Base-by-base conservation (phyloP, 148 eudicot genomes). In the Mesembryanthemum crystallinum region DNA sequence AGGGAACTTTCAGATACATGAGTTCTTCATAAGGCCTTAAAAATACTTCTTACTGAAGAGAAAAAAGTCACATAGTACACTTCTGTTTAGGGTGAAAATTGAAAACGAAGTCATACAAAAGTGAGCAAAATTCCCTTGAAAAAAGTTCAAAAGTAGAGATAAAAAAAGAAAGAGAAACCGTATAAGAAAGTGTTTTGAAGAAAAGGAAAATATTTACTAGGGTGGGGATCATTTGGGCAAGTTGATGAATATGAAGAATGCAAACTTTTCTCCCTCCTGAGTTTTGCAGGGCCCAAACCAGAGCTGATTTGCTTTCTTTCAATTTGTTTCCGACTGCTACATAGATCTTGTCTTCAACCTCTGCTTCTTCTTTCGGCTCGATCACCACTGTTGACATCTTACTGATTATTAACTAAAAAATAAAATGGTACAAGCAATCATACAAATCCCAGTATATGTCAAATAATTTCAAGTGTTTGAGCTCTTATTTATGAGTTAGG, bases 231-330 rank as follows among this genome's bases (percentile, higher is more conserved):
- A 54, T 77, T 64, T 71, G 77, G 21, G 76, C 71, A 55, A 77
- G 86, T 62, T 78, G 71, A 81, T 81, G 84, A 84, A 83, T 83
- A 77, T 79, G 71, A 71, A 79, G 1, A 7, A 80, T 67, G 70
- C 86, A 80, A 28, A 83, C 72, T 24, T 42, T 71, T 65, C 68
- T 79, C 15, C 80, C 83, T 21, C 73, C 62, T 24, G 78, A 79
- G 33, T 64, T 76, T 30, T 83, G 80, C 25, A 83, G 30, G 59
- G 77, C 80, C 86, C 86, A 83, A 29, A 25, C n/a, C 8, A 79
- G 32, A 68, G 52, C 63, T 27, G 77, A 73, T 8, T 68, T 73
- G 62, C 49, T 76, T 51, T 63, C 64, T 51, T 73, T 73, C 14
- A 79, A 30, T 0, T 68, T 73, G 62, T 73, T 73, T 13, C 83